Percentiles rank a stretch among this genome's conserved stretches.
Evolutionary conservation across 140 eudicot species (phyloP).

Genomic region (Anethum foeniculum): DNA sequence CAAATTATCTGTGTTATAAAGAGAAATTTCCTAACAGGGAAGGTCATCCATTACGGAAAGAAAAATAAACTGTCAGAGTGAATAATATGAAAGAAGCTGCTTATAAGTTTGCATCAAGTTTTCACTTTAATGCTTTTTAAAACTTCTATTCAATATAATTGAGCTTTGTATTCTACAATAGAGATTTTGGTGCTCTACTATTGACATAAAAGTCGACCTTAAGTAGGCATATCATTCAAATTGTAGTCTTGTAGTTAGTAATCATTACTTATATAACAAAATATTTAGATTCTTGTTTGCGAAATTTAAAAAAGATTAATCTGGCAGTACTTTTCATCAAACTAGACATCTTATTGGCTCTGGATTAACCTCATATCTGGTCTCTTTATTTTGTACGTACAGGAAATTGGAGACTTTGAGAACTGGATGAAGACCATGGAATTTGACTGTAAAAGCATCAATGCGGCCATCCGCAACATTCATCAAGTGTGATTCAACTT

Average conservation of each 20-base stretch:
- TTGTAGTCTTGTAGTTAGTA: background rate
- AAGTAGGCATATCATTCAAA: background rate
- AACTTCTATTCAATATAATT: background rate
- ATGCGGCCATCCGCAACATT: conserved; percentile 60
- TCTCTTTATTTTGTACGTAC: conserved; percentile 6
- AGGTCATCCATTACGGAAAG: background rate
- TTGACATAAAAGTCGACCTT: background rate
- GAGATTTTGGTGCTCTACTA: background rate
- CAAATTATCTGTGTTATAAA: background rate
- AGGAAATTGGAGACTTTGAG: conserved; percentile 89
- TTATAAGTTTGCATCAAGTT: background rate
- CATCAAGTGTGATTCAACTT: conserved; percentile 32
- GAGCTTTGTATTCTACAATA: background rate
- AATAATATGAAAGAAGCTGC: background rate
- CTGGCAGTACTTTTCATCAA: background rate
- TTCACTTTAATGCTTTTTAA: background rate
- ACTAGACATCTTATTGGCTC: background rate
- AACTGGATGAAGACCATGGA: conserved; percentile 89
- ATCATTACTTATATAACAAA: background rate
- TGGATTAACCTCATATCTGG: background rate
- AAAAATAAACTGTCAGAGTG: background rate
- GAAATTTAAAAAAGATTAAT: background rate
- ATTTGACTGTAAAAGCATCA: conserved; percentile 68
- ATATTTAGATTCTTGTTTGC: no score
- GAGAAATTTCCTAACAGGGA: background rate